Evolutionary conservation across 345 rosid species (phyloP).

Genomic region (Populus tremula): DNA sequence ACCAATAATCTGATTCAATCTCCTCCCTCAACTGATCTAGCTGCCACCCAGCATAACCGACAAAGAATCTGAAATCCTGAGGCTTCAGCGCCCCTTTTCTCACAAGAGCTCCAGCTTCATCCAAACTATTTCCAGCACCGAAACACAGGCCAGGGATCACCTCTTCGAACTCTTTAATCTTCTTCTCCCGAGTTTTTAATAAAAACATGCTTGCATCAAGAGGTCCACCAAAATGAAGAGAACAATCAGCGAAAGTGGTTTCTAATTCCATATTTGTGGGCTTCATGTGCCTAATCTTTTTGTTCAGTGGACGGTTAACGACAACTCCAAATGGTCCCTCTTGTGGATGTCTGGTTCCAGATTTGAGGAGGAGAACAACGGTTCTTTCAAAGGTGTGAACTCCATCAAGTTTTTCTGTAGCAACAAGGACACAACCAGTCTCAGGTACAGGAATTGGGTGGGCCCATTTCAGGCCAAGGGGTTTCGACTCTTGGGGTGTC

Average conservation of each 20-base stretch:
- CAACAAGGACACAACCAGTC: constrained; percentile 90
- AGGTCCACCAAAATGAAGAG: constrained; percentile 86
- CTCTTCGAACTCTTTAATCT: constrained; percentile 70
- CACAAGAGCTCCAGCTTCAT: constrained; percentile 77
- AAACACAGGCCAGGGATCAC: constrained; percentile 76
- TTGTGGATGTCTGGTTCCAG: constrained; percentile 78
- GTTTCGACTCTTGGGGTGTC: constrained; percentile 44
- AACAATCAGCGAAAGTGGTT: constrained; percentile 73
- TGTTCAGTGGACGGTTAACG: constrained; percentile 79
- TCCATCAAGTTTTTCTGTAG: constrained; percentile 91
- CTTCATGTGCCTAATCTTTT: constrained; percentile 72
- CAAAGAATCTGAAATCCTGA: constrained; percentile 81
- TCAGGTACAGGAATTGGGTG: constrained; percentile 91
- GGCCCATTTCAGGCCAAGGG: constrained; percentile 73
- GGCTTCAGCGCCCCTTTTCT: constrained; percentile 73
- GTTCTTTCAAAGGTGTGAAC: constrained; percentile 75
- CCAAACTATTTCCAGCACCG: constrained; percentile 73
- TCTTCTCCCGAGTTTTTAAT: constrained; percentile 50
- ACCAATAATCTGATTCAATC: constrained; percentile 77
- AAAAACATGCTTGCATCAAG: constrained; percentile 85
- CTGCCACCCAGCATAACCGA: constrained; percentile 93
- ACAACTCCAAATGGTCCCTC: constrained; percentile 92
- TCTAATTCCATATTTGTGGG: constrained; percentile 71
- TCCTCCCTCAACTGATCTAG: constrained; percentile 85
- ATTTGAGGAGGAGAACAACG: constrained; percentile 84